A percentile compares a stretch with the other conserved stretches of the same genome.
Conservation (phyloP, 106 monocot genomes). For the Allium cepa region DNA sequence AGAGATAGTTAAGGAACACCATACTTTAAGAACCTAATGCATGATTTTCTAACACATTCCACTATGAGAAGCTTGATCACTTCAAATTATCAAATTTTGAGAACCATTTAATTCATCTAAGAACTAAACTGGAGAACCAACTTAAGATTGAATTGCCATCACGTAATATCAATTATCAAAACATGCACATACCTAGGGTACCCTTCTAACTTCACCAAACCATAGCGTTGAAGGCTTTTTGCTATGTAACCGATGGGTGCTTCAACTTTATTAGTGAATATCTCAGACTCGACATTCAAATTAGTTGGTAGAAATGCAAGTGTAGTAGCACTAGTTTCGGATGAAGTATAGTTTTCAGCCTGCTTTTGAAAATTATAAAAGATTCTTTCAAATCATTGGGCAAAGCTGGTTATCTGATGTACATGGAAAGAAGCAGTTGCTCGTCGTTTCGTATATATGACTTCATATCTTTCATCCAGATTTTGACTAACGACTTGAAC, state of each 20-base stretch:
- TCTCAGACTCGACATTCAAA: neutral
- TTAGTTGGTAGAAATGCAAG: slow-evolving; percentile 23
- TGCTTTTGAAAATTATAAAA: slow-evolving; percentile 42
- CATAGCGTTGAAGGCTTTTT: slow-evolving; percentile 51
- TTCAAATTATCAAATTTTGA: slow-evolving; percentile 52
- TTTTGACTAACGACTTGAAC: slow-evolving; percentile 67
- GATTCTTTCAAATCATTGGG: slow-evolving; percentile 42
- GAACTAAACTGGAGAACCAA: too few relatives aligned
- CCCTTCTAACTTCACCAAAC: slow-evolving; percentile 50
- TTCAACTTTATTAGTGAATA: slow-evolving; percentile 30
- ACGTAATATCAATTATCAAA: too few relatives aligned
- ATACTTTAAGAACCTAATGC: slow-evolving; percentile 23
- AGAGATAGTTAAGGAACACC: too few relatives aligned
- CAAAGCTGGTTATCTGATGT: slow-evolving; percentile 65
- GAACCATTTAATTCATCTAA: slow-evolving; percentile 76
- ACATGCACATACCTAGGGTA: slow-evolving; percentile 49
- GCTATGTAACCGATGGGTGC: slow-evolving; percentile 45
- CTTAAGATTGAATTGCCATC: too few relatives aligned
- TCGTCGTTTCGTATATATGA: slow-evolving; percentile 34
- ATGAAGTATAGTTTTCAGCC: slow-evolving; percentile 48
- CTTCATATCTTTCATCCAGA: slow-evolving; percentile 83
- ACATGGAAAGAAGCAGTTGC: slow-evolving; percentile 46
- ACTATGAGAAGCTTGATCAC: slow-evolving; percentile 50
- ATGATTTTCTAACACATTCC: slow-evolving; percentile 57
- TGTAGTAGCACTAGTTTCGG: slow-evolving; percentile 45